Percentiles rank a stretch among this genome's conserved stretches.
phyloP scores from a whole-genome alignment of 495 filamentous ascomycete species.

The Saxophila tyrrhenica region DNA sequence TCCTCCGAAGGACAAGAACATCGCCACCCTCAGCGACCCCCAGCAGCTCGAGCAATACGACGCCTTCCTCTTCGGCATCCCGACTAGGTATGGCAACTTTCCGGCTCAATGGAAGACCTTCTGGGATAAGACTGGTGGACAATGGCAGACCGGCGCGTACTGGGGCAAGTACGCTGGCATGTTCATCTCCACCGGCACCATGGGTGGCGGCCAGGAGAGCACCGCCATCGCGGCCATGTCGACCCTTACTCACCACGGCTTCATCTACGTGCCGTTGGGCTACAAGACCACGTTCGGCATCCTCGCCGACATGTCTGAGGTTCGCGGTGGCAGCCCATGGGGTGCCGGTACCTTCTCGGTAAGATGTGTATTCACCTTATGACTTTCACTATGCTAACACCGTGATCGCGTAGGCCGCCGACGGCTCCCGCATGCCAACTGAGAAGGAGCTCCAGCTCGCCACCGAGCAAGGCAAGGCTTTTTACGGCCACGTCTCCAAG shows the following conservation, averaged over 20 bases:
- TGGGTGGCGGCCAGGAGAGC: conserved; percentile 87
- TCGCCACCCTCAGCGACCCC: conserved; percentile 55
- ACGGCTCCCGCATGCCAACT: conserved; percentile 73
- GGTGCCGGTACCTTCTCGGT: conserved; percentile 88
- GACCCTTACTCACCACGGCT: conserved; percentile 86
- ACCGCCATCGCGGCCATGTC: conserved; percentile 73
- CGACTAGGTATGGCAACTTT: conserved; percentile 98
- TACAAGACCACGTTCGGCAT: conserved; percentile 68
- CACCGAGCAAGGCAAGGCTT: conserved; percentile 67
- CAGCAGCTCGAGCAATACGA: conserved; percentile 40
- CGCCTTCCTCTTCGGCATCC: conserved; percentile 88
- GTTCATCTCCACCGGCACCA: conserved; percentile 74
- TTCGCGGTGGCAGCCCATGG: conserved; percentile 82
- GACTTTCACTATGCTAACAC: background rate
- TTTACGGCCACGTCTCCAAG: conserved; percentile 70
- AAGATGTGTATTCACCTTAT: too few species aligned
- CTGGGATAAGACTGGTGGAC: conserved; percentile 66
- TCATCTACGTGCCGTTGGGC: conserved; percentile 89
- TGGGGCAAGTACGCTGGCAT: conserved; percentile 87
- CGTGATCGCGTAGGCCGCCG: conserved; percentile 35
- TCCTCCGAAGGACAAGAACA: conserved; percentile 55
- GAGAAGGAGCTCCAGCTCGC: conserved; percentile 67
- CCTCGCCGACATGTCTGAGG: conserved; percentile 58
- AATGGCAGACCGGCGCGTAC: conserved; percentile 50
- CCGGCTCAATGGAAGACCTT: conserved; percentile 91